Evolutionary conservation across 2,329 filamentous ascomycete genomes (phyloP), one percentile per base, ranked within the genome.

Genomic region (Bertia moriformis): DNA sequence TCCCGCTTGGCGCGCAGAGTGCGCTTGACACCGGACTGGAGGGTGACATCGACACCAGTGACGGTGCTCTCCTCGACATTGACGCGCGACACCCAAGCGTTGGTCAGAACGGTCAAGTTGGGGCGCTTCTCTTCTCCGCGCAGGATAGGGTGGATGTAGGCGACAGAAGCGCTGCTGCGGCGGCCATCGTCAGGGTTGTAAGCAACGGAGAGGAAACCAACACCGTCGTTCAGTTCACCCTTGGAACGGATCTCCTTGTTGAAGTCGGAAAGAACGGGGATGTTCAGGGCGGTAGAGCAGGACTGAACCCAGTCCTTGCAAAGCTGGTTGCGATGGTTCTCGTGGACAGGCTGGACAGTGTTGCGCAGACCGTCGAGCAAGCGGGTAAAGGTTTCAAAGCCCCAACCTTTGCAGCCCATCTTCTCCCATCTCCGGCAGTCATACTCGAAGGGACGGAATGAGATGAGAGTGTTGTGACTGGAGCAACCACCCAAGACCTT

Each of bases 401-500:
- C 76, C 87, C 87, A 94, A 51, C 86, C 86, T 54, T 73, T 74
- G 63, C 82, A 87, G 44, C 87, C 87, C 52, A 84, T 67, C 20
- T 72, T 73, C 51, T 88, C 79, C 87, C 87, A 94, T 49, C 83
- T 71, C 53, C 84, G 71, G 63, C 83, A 74, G 60, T 94, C 87
- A 58, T 93, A 88, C 58, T 87, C 77, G 54, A 93, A 93, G 4
- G 87, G 85, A 18, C 86, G 76, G 73, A 93, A 93, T 14, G 83
- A 91, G 59, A 94, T 93, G 51, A 93, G 69, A 15, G 87, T 93
- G 63, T 94, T 94, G 70, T 93, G 87, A 43, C 83, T 89, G 35
- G 86, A 93, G 69, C 87, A 94, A 48, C 87, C 87, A 48, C 87
- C 87, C 19, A 94, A 72, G 29, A 94, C 86, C 67, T 93, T 93